A percentile compares a stretch with the other conserved stretches of the same genome.
Evolutionary conservation across 1,284 basidiomycete genomes (phyloP).

Genomic region (Cryptococcus sp.): DNA sequence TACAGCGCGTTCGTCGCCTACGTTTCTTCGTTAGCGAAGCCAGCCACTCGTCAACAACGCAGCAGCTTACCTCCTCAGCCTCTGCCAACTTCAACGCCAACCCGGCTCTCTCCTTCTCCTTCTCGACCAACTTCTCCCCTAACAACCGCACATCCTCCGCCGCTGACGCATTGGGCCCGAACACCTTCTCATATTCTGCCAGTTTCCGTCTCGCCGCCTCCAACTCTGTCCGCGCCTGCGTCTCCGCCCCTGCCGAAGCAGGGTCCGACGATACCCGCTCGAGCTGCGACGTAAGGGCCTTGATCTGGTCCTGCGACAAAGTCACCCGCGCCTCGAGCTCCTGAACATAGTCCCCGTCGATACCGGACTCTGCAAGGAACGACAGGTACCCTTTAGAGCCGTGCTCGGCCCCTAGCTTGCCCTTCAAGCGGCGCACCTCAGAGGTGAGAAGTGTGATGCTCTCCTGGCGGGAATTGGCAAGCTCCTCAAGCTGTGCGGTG

Average conservation of each 20-base stretch:
- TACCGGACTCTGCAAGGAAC: slow-evolving; percentile 63
- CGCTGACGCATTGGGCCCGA: slow-evolving; percentile 57
- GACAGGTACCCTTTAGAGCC: slow-evolving; percentile 69
- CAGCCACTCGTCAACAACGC: neutral
- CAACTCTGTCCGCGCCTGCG: slow-evolving; percentile 26
- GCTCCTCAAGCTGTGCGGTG: slow-evolving; percentile 65
- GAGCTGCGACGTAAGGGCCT: slow-evolving; percentile 22
- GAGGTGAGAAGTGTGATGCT: slow-evolving; percentile 69
- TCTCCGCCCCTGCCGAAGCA: slow-evolving; percentile 15
- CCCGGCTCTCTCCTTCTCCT: slow-evolving; percentile 61
- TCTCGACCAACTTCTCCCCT: slow-evolving; percentile 58
- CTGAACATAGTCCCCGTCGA: slow-evolving; percentile 63
- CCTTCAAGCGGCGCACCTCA: slow-evolving; percentile 71
- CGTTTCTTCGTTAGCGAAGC: neutral
- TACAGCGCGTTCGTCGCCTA: slow-evolving; percentile 75
- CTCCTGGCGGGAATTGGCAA: slow-evolving; percentile 71
- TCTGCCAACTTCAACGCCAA: slow-evolving; percentile 55
- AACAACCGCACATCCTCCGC: slow-evolving; percentile 57
- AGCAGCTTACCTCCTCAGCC: slow-evolving; percentile 50
- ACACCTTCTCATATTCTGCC: slow-evolving; percentile 60
- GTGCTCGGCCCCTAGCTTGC: slow-evolving; percentile 68
- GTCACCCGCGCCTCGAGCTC: slow-evolving; percentile 59
- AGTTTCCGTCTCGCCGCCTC: slow-evolving; percentile 51
- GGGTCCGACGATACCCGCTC: slow-evolving; percentile 22
- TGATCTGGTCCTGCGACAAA: slow-evolving; percentile 40